Percentiles rank a stretch among this genome's conserved stretches.
phyloP scores from a whole-genome alignment of 768 basidiomycete species.

The Lactifluus echinatus region DNA sequence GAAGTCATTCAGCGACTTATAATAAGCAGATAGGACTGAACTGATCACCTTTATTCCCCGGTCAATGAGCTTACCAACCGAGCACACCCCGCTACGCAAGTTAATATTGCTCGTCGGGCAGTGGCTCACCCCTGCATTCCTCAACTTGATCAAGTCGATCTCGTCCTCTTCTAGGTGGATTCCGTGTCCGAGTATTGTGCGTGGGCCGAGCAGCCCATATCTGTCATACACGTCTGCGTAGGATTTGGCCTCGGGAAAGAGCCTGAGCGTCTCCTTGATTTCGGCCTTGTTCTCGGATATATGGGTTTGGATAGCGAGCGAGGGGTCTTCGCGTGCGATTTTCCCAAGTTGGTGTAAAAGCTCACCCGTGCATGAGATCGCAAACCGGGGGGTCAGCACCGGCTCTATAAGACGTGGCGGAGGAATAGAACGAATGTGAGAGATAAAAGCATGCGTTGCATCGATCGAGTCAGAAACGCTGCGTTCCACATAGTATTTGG shows the following conservation, averaged over 20 bases:
- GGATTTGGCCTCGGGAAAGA: conserved; percentile 55
- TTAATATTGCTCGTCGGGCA: conserved; percentile 95
- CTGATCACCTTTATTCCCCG: conserved; percentile 62
- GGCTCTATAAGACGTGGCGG: conserved; percentile 69
- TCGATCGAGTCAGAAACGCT: conserved; percentile 49
- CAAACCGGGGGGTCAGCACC: conserved; percentile 92
- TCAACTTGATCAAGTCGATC: conserved; percentile 56
- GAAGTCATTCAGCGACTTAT: neutral
- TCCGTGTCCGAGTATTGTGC: conserved; percentile 85
- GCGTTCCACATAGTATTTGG: conserved; percentile 61
- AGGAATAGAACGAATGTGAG: conserved; percentile 54
- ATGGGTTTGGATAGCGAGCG: conserved; percentile 84
- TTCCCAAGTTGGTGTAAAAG: conserved; percentile 55
- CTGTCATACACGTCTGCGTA: conserved; percentile 82
- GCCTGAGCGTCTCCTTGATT: conserved; percentile 49
- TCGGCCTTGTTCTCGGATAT: conserved; percentile 79
- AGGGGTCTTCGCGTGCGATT: conserved; percentile 49
- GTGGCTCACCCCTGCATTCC: conserved; percentile 74
- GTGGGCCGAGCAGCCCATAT: conserved; percentile 61
- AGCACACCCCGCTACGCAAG: conserved; percentile 76
- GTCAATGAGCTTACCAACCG: conserved; percentile 73
- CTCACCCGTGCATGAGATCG: conserved; percentile 74
- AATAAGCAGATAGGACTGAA: neutral
- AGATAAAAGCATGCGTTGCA: conserved; percentile 56
- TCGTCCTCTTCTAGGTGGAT: conserved; percentile 72